Evolutionary conservation across 768 basidiomycete species (phyloP).

Genomic region (Mycena sanguinolenta): DNA sequence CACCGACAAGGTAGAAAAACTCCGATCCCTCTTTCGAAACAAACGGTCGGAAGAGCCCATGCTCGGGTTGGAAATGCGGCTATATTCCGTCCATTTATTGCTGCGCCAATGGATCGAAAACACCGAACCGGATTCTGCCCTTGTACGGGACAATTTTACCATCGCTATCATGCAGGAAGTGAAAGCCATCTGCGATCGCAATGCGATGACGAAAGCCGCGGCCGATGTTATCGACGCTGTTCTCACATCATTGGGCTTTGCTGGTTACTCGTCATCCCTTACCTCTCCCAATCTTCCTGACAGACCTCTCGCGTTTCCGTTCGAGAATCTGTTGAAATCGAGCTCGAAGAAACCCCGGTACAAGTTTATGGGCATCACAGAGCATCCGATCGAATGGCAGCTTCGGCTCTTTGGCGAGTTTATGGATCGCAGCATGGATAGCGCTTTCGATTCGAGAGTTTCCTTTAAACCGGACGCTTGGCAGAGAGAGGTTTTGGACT

Average conservation of each 20-base stretch:
- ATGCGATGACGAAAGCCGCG: slow-evolving; percentile 51
- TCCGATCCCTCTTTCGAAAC: slow-evolving; percentile 61
- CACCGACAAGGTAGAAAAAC: slow-evolving; percentile 47
- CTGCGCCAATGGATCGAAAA: slow-evolving; percentile 67
- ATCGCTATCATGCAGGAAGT: slow-evolving; percentile 63
- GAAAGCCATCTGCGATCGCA: slow-evolving; percentile 57
- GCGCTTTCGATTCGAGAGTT: slow-evolving; percentile 68
- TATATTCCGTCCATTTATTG: slow-evolving; percentile 68
- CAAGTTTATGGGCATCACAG: slow-evolving; percentile 67
- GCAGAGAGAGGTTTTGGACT: slow-evolving; percentile 77
- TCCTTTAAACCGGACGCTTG: slow-evolving; percentile 77
- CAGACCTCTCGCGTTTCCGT: slow-evolving; percentile 60
- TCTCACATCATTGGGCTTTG: slow-evolving; percentile 63
- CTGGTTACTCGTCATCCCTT: slow-evolving; percentile 49
- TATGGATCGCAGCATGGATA: slow-evolving; percentile 82
- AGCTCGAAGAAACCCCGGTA: slow-evolving; percentile 55
- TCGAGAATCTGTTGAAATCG: slow-evolving; percentile 66
- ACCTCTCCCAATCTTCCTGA: slow-evolving; percentile 37
- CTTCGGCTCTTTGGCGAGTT: slow-evolving; percentile 76
- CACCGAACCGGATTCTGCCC: slow-evolving; percentile 48
- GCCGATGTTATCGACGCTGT: slow-evolving; percentile 54
- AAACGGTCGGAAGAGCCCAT: slow-evolving; percentile 56
- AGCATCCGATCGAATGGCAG: slow-evolving; percentile 75
- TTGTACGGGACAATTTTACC: slow-evolving; percentile 59
- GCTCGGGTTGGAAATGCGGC: slow-evolving; percentile 63